These are phyloP conservation scores for Osmanthus fragrans DNA, from an alignment of 257 asterid species.

Conservation along the genomic window DNA sequence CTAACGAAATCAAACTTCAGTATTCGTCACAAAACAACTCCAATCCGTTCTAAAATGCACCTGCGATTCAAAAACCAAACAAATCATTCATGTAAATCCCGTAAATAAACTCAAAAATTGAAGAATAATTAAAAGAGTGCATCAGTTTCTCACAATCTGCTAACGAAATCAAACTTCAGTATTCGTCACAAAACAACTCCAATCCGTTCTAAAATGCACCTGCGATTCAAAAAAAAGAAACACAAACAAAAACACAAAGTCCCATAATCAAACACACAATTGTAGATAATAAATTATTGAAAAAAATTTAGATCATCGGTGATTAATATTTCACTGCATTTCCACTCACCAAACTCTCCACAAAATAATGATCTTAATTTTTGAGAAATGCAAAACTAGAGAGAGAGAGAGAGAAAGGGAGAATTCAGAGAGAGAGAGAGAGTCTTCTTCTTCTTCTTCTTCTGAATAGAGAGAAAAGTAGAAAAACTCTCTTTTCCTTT, in stretches of 20 bases:
- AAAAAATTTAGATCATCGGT: constrained; percentile 15
- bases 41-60: constrained; percentile 22
- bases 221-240: constrained; percentile 10
- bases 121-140: constrained; percentile 4
- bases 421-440: constrained; percentile 40
- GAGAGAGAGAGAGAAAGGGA: constrained; percentile 33
- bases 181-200: constrained; percentile 13
- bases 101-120: constrained; percentile 11
- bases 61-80: constrained; percentile 25
- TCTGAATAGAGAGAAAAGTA: constrained; percentile 36
- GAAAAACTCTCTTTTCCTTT: constrained; percentile 49
- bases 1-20: constrained; percentile 9
- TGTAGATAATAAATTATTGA: background rate
- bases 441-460: constrained; percentile 38
- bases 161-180: constrained; percentile 11
- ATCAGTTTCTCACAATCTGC: constrained; percentile 13
- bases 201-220: constrained; percentile 25
- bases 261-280: constrained; percentile 12
- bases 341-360: constrained; percentile 41
- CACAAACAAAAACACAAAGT: constrained; percentile 3
- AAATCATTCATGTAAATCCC: constrained; percentile 2
- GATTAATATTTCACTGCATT: constrained; percentile 40
- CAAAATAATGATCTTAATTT: background rate
- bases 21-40: constrained; percentile 13
- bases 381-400: constrained; percentile 13